These are phyloP conservation scores for Tympanopsis confertula DNA, from an alignment of 2,329 filamentous ascomycete species.

Conservation along the genomic window DNA sequence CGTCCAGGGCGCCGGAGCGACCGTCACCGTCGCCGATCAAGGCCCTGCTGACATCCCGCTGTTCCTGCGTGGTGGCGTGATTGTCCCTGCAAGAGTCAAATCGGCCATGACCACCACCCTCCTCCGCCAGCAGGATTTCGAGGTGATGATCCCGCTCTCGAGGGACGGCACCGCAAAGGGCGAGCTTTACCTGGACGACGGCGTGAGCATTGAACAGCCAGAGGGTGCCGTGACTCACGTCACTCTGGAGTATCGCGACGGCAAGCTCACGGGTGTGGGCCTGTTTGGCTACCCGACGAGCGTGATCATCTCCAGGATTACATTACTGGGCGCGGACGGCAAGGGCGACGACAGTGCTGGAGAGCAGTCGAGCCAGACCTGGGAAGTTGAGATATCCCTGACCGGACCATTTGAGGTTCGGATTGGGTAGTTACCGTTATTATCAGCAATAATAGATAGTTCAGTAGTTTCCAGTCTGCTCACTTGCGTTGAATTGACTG, in stretches of 20 bases:
- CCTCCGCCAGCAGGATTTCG: constrained; percentile 54
- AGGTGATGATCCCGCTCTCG: constrained; percentile 58
- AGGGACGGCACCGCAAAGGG: constrained; percentile 52
- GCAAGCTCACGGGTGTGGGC: constrained; percentile 36
- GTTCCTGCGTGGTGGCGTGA: constrained; percentile 51
- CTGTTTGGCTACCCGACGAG: constrained; percentile 37
- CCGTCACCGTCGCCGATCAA: constrained; percentile 24
- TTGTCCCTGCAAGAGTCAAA: constrained; percentile 47
- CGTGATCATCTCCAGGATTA: constrained; percentile 33
- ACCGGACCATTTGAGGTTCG: background rate
- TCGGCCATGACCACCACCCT: constrained; percentile 52
- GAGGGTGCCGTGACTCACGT: constrained; percentile 35
- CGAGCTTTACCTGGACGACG: constrained; percentile 67
- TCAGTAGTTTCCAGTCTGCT: too few species aligned
- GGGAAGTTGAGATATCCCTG: background rate
- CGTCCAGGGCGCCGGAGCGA: constrained; percentile 25
- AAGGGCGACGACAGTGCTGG: too few species aligned
- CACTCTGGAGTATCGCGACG: constrained; percentile 43
- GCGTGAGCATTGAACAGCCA: constrained; percentile 50
- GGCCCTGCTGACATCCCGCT: constrained; percentile 46
- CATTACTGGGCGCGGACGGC: constrained; percentile 27
- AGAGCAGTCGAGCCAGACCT: background rate
- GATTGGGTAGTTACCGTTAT: too few species aligned
- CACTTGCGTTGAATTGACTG: too few species aligned
- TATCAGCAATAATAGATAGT: too few species aligned